Evolutionary conservation across 2,329 filamentous ascomycete genomes (phyloP), one percentile per base, ranked within the genome.

Genomic region (Zalaria obscura): DNA sequence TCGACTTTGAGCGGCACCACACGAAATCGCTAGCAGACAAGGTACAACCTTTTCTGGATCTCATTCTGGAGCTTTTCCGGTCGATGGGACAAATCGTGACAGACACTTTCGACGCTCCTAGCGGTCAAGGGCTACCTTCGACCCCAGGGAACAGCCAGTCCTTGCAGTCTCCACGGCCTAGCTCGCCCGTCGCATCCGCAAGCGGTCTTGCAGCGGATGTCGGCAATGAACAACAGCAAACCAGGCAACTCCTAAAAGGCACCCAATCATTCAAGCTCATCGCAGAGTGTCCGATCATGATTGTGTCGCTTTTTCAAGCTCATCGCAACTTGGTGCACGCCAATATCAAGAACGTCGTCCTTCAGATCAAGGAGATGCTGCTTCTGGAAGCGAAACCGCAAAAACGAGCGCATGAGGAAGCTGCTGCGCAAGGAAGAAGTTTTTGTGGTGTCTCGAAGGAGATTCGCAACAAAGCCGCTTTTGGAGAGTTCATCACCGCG

Each of bases 201-300:
- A 73, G 59, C n/a, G 50, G 53, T 26, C 42, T 47, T 18, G 50
- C 59, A 25, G 55, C 80, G 11, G 91, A 96, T 47, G 73, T 94
- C 39, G 85, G 79, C 4, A 74, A 78, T 9, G 88, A 95, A 52
- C 81, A 86, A 53, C 85, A 89, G 55, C 81, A 87, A 52, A 78
- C 76, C 42, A 78, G 88, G 44, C 82, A 85, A 38, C 64, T 98
- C 29, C 68, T 88, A 41, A 93, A 86, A 62, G 91, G 91, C 27
- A 95, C 95, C 85, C 86, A 94, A 58, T 98, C 91, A 1, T 98
- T 99, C 73, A 98, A 96, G 61, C 89, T 98, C 25, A 74, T 98
- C 4, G 87, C 89, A 1, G 91, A 99, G 60, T 98, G 91, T 52
- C 91, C 91, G 0, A 99, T 99, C 40, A 96, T 98, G 34, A 91